Base-by-base conservation (phyloP, 1,284 basidiomycete species). In the Pseudozyma thailandica region DNA sequence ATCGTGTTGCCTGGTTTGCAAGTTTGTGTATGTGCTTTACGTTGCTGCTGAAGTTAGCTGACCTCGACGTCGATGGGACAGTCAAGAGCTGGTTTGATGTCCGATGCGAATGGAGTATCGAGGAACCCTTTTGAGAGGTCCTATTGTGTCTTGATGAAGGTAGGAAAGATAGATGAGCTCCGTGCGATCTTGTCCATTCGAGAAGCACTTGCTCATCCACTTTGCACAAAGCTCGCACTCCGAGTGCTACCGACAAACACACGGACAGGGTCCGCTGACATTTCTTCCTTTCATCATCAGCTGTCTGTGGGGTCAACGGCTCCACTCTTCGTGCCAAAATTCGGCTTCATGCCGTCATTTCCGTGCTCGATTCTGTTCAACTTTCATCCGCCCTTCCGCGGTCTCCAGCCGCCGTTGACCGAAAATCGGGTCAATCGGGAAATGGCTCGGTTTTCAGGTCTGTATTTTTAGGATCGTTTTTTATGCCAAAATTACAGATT, bases 361-460 rank as follows among this genome's bases (percentile, higher is more conserved):
- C 63, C 63, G 63, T 51, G 35, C n/a, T 16, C 5, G 30, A 13
- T 8, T 12, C 42, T 39, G 23, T 39, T 47, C 28, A 66, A 66
- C 57, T 66, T 66, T 66, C 57, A 55, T 66, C 63, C 63, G 63
- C 56, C 47, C 50, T n/a, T 6, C 61, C 61, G 63, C 57, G 57
- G 63, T 39, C 1, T 45, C 26, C 9, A 41, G 20, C 63, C 63
- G 57, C 39, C 30, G 44, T 47, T 59, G 51, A 33, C 56, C 62
- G 56, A 41, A 18, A 46, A 48, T 48, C 46, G 46, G 46, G 30
- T 3, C 6, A 7, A 7, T 28, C 26, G 8, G 30, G 30, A 31
- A 31, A 31, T 23, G 8, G 46, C 21, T 16, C 28, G 6, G 15
- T 13, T 1, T 37, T 48, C n/a, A n/a, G 30, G 25, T 46, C 33